phyloP scores from a whole-genome alignment of 106 monocot genomes.

The Ottelia alismoides region DNA sequence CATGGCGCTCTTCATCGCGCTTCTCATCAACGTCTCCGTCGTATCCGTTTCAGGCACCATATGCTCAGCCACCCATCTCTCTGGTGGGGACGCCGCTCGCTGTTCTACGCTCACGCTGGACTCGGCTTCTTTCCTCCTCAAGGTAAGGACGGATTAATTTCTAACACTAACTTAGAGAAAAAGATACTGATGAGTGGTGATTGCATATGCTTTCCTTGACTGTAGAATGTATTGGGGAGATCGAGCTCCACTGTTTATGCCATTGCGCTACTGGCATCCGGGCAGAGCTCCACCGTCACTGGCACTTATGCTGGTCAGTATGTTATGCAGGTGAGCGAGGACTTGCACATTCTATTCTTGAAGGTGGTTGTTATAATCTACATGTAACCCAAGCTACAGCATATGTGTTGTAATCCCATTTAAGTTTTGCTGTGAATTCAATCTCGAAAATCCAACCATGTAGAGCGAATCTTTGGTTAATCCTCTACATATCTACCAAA shows the following conservation, averaged over 20 bases:
- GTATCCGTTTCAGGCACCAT: conserved; percentile 40
- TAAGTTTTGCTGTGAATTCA: too few species aligned
- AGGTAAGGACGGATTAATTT: conserved; percentile 4
- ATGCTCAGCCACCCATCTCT: conserved; percentile 18
- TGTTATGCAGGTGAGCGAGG: conserved; percentile 11
- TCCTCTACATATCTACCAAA: too few species aligned
- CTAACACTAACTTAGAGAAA: too few species aligned
- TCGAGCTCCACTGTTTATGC: conserved; percentile 13
- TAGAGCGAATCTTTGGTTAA: too few species aligned
- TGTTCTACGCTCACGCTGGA: conserved; percentile 37
- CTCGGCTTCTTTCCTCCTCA: conserved; percentile 45
- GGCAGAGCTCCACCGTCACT: conserved; percentile 16
- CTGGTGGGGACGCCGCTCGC: conserved; percentile 6
- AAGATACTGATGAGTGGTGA: too few species aligned
- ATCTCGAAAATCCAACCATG: too few species aligned
- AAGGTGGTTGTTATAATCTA: too few species aligned
- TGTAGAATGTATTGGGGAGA: conserved; percentile 16
- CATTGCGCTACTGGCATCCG: conserved; percentile 12
- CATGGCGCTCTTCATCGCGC: conserved; percentile 38
- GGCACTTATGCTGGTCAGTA: too few species aligned
- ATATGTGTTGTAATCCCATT: too few species aligned
- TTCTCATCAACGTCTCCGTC: conserved; percentile 50
- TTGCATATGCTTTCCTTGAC: too few species aligned
- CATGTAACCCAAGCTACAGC: too few species aligned
- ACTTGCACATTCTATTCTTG: too few species aligned